Evolutionary conservation across 2,329 filamentous ascomycete species (phyloP), one percentile per base, ranked within the genome.

Genomic region (Talaromyces sp.): DNA sequence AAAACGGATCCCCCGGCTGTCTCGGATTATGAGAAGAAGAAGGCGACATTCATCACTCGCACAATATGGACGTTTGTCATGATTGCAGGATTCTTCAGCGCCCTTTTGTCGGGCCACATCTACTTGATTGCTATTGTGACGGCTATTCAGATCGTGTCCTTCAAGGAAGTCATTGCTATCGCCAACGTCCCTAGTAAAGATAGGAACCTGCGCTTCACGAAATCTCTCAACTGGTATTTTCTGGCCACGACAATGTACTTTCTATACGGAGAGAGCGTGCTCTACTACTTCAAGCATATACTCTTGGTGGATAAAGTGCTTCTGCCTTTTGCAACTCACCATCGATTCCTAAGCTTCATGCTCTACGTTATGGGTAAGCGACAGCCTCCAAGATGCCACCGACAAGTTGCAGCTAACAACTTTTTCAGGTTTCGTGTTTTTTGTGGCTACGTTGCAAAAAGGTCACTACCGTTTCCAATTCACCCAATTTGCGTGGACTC

Each of bases 251-350:
- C 94, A 68, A 98, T 99, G 94, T 99, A 99, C 82, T 99, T 96
- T 70, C 83, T 99, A 57, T 99, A 99, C 74, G 95, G 95, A 73
- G 95, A 99, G 80, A 97, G 92, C 71, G 94, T 99, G 72, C 96
- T 99, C 72, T 99, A 99, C 81, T 99, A 99, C 80, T 99, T 99
- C 81, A 99, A 99, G 84, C 95, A 99, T 75, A 94, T 99, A 68
- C 88, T 99, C 51, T 81, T 99, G 63, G 93, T 99, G 53, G 95
- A 99, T 78, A 91, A 90, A 76, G 90, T 98, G 53, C 82, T 99
- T 64, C 82, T 97, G 62, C 95, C 95, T 8, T 87, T 99, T 74
- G 93, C 95, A 60, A 98, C 94, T 16, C 95, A 99, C 80, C 95
- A 99, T 76, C 87, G 95, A 68, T 99, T 99, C 82, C 97, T 99